Evolutionary conservation across 129 eudicot genomes (phyloP), one percentile per base, ranked within the genome.

Genomic region (Scalesia atractyloides): DNA sequence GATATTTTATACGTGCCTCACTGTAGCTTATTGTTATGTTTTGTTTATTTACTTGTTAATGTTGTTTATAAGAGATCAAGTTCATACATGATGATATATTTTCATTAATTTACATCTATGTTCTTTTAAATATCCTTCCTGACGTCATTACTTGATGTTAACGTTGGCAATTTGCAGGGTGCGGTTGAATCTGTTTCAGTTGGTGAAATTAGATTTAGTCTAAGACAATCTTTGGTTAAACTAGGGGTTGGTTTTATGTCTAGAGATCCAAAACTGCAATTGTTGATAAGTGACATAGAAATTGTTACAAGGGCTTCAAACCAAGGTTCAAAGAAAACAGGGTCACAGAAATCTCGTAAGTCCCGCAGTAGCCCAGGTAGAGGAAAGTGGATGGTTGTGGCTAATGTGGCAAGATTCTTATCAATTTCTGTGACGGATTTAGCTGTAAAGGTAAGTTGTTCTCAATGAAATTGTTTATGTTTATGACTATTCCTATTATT

Each of bases 311-410:
- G 98, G 76, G 64, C 88, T 68, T 87, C 97, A 41, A 84, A 70
- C 30, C 77, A 82, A 74, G 81, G 81, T 49, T 46, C 86, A 58
- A 76, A 80, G 72, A 86, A 86, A 75, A 59, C 85, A 19, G 79
- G 75, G 82, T 82, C 88, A 49, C 69, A 69, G 39, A 90, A 81
- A 77, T 76, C 96, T 61, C 90, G 83, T 54, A 77, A 54, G 20
- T 72, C 86, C 43, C 74, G 84, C 73, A 80, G 81, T 74, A 82
- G 64, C 68, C 84, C 97, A 68, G 96, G 98, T 79, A 81, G 86
- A 84, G 98, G 98, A 52, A 88, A 86, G 85, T 94, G 96, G 97
- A 88, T 86, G 93, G 89, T 90, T 66, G 86, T 90, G 79, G 98
- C 90, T 71, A 94, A 88, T 61, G 77, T 94, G 79, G 97, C 96